These are phyloP conservation scores for Aspergillus nanangensis DNA, from an alignment of 495 filamentous ascomycete genomes.

Conservation along the genomic window DNA sequence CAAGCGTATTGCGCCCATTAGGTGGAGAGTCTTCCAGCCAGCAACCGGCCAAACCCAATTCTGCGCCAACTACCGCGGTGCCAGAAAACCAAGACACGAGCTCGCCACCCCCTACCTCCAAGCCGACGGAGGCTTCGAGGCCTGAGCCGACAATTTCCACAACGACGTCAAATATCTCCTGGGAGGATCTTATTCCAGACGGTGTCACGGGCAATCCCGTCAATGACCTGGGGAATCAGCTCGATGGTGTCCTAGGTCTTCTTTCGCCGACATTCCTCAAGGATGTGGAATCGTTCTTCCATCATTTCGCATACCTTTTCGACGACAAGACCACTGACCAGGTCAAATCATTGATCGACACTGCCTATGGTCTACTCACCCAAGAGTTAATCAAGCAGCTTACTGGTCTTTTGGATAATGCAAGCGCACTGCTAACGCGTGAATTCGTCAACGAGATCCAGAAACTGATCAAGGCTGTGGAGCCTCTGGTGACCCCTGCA, in stretches of 20 bases:
- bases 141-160: too few relatives aligned
- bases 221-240: conserved; percentile 35
- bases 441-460: conserved; percentile 39
- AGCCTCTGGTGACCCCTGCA: conserved; percentile 19
- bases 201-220: conserved; percentile 15
- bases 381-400: conserved; percentile 33
- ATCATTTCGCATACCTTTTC: conserved; percentile 39
- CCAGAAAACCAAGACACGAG: too few relatives aligned
- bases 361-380: conserved; percentile 24
- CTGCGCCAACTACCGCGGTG: too few relatives aligned
- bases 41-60: too few relatives aligned
- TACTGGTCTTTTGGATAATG: conserved; percentile 36
- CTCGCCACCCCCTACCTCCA: too few relatives aligned
- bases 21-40: too few relatives aligned
- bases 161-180: too few relatives aligned
- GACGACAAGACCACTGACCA: conserved; percentile 36
- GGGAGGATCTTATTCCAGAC: conserved; percentile 3
- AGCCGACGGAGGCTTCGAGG: too few relatives aligned
- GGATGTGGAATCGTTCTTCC: conserved; percentile 42
- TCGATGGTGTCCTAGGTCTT: conserved; percentile 36
- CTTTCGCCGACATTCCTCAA: conserved; percentile 34
- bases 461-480: conserved; percentile 24
- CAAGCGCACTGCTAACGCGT: conserved; percentile 33
- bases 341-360: conserved; percentile 27
- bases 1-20: too few relatives aligned